These are phyloP conservation scores for Pseudogymnoascus sp. DNA, from an alignment of 2,329 filamentous ascomycete genomes.

Conservation along the genomic window DNA sequence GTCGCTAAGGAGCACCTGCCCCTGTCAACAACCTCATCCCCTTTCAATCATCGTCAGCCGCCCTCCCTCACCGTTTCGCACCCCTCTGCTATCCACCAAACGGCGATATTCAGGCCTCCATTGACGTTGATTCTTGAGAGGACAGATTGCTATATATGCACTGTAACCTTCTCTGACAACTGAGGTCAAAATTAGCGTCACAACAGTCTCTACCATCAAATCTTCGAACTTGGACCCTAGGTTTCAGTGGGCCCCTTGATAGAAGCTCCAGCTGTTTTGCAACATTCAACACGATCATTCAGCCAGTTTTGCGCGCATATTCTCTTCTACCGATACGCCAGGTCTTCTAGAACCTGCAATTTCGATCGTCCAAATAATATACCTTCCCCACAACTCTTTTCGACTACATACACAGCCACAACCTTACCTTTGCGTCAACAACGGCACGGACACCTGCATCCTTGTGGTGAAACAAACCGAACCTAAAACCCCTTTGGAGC, in stretches of 20 bases:
- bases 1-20: conserved; percentile 3
- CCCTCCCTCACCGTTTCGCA: not conserved
- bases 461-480: conserved; percentile 7
- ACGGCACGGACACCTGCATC: conserved; percentile 3
- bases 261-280: not conserved
- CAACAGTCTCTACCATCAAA: conserved; percentile 2
- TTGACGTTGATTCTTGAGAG: not conserved
- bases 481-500: conserved; percentile 1
- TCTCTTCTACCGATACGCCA: not conserved
- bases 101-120: not conserved
- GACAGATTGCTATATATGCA: not conserved
- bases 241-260: conserved; percentile 5
- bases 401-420: not conserved
- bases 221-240: conserved; percentile 1
- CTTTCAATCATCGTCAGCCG: not conserved
- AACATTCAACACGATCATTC: conserved; percentile 6
- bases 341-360: not conserved
- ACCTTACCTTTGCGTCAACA: not conserved
- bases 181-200: not conserved
- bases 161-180: not conserved
- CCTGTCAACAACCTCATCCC: conserved; percentile 7
- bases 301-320: not conserved
- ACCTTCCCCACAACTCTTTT: not conserved
- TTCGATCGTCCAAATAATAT: not conserved
- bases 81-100: not conserved